Evolutionary conservation across 495 filamentous ascomycete genomes (phyloP), one percentile per base, ranked within the genome.

Genomic region (Neurospora pannonica): DNA sequence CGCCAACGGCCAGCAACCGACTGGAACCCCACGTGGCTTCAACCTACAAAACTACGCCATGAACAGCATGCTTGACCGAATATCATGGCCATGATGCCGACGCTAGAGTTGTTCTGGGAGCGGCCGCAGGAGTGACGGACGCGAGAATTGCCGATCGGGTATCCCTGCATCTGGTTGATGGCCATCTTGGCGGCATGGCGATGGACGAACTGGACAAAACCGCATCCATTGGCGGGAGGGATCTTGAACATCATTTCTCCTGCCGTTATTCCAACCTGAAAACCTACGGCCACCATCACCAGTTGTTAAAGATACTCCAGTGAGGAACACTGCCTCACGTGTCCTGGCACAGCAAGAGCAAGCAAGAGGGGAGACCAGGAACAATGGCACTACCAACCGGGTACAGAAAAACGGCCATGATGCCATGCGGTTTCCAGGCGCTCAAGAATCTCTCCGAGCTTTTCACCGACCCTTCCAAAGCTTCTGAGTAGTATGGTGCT

Each of bases 21-120:
- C 91, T 19, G 95, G 95, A 21, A 95, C 95, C 4, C 94, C 94
- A 37, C 92, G 95, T 48, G 94, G 94, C 5, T 98, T 98, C 86
- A 94, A 92, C 75, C 88, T 98, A 9, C 85, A 91, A n/a, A 89
- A 89, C 74, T 87, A 88, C 48, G 75, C 82, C 46, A 83, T 89
- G 80, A 85, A 84, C 71, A 83, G 76, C 70, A 89, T 93, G 87
- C 86, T 90, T 5, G 75, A 81, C 38, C 11, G 1, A 9, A 0
- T 28, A 0, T 60, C 21, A 15, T 9, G 54, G 28, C 15, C 28
- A 15, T 1, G 15, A 15, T 36, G 54, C 28, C 6, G 28, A 67
- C 6, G 6, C 3, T 0, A 3, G 24, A 62, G 28, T 19, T 67
- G 28, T 36, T 67, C 54, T 67, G 54, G 24, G 54, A 19, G 31